Evolutionary conservation across 345 rosid genomes (phyloP).

Genomic region (Hevea brasiliensis): DNA sequence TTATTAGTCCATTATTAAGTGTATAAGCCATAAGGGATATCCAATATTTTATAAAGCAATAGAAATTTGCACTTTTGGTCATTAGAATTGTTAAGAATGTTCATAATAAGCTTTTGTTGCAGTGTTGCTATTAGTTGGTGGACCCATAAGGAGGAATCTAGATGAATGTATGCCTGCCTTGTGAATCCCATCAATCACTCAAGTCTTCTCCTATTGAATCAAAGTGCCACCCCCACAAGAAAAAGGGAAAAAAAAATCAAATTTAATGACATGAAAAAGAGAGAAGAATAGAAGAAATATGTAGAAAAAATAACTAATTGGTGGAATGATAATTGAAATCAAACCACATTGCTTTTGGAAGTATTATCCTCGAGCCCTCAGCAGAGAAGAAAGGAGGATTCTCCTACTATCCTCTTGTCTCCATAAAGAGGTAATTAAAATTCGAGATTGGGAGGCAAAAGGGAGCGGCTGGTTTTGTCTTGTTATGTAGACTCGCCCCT

Average conservation of each 20-base stretch:
- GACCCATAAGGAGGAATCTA: not conserved
- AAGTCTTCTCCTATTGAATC: not conserved
- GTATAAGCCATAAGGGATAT: too few species aligned
- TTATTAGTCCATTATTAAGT: too few species aligned
- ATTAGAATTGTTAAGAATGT: too few species aligned
- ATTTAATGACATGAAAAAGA: not conserved
- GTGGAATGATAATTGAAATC: not conserved
- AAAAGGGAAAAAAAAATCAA: not conserved
- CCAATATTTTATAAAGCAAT: too few species aligned
- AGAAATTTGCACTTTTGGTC: too few species aligned
- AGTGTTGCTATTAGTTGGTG: not conserved
- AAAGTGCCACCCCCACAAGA: not conserved
- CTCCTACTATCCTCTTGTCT: constrained; percentile 16
- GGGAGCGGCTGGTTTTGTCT: constrained; percentile 2
- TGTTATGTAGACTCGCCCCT: too few species aligned
- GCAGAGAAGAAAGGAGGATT: not conserved
- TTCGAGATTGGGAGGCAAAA: constrained; percentile 12
- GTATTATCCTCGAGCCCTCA: constrained; percentile 26
- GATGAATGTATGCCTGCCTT: not conserved
- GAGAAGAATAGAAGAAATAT: not conserved
- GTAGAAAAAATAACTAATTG: not conserved
- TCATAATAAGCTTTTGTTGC: not conserved
- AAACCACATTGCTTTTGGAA: constrained; percentile 1
- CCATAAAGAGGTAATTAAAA: constrained; percentile 14
- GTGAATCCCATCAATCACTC: not conserved